Percentiles rank a stretch among this genome's conserved stretches.
Evolutionary conservation across 75 land plant genomes (phyloP).

Genomic region (Selaginella moellendorffii): DNA sequence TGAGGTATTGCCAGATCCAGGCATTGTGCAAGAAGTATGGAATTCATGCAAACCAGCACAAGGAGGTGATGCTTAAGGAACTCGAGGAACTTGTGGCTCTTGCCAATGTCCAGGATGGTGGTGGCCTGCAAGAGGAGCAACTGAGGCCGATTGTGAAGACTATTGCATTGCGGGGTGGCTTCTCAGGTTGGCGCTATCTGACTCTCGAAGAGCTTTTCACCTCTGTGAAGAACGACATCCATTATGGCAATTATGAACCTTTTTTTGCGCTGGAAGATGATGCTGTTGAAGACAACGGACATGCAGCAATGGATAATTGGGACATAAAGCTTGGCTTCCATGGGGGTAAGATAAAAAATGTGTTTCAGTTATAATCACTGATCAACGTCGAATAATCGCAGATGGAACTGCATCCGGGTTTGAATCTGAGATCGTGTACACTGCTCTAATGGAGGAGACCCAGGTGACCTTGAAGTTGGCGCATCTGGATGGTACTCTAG

Average conservation of each 20-base stretch:
- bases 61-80: no score
- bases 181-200: no score
- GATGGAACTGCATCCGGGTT: not conserved
- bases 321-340: not conserved
- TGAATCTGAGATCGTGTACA: conserved; percentile 1
- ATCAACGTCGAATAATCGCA: conserved; percentile 1
- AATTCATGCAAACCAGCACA: no score
- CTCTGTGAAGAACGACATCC: not conserved
- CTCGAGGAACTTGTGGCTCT: no score
- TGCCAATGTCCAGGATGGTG: no score
- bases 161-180: no score
- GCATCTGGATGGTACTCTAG: not conserved
- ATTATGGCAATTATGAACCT: not conserved
- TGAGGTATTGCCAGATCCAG: no score
- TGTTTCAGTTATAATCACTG: conserved; percentile 1
- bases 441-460: not conserved
- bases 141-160: no score
- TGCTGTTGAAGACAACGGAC: conserved; percentile 1
- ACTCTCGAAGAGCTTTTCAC: no score
- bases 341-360: not conserved
- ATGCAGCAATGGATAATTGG: not conserved
- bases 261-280: conserved; percentile 1
- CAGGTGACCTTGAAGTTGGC: not conserved
- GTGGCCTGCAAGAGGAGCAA: no score
- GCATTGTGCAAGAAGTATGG: no score